These are phyloP conservation scores for Talaromyces sp. DNA, from an alignment of 2,329 filamentous ascomycete genomes.

Conservation along the genomic window DNA sequence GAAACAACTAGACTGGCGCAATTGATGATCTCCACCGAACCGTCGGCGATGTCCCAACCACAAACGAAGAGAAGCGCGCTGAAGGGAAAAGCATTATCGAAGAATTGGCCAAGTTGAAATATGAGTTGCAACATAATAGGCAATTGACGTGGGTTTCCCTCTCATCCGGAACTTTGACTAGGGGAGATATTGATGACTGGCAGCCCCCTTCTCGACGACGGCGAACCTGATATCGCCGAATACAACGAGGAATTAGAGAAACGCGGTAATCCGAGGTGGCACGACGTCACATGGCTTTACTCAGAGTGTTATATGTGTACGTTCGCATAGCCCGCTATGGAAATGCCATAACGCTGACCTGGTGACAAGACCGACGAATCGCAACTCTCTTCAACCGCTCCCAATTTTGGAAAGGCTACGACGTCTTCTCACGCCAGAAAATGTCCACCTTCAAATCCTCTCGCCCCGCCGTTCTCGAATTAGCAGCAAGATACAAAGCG, in stretches of 20 bases:
- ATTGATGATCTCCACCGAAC: slow-evolving; percentile 89
- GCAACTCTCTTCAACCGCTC: slow-evolving; percentile 74
- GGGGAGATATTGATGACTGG: slow-evolving; percentile 7
- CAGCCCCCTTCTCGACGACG: slow-evolving; percentile 75
- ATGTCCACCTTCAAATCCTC: slow-evolving; percentile 90
- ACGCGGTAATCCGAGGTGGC: slow-evolving; percentile 74
- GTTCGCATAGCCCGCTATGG: not conserved
- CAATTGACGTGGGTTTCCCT: slow-evolving; percentile 62
- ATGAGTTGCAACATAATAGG: slow-evolving; percentile 89
- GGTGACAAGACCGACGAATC: slow-evolving; percentile 62
- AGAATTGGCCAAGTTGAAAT: slow-evolving; percentile 79
- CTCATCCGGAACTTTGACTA: not conserved
- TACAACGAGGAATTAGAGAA: slow-evolving; percentile 86
- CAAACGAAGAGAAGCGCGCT: slow-evolving; percentile 57
- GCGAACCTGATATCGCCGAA: slow-evolving; percentile 67
- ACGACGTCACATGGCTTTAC: slow-evolving; percentile 83
- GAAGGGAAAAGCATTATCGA: slow-evolving; percentile 87
- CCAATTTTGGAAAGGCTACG: slow-evolving; percentile 82
- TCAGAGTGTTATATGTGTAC: slow-evolving; percentile 85
- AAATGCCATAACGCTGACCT: not conserved
- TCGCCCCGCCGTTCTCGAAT: slow-evolving; percentile 77
- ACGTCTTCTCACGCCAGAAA: slow-evolving; percentile 87
- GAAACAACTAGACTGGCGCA: slow-evolving; percentile 73
- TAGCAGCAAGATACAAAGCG: slow-evolving; percentile 74
- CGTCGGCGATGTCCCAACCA: slow-evolving; percentile 50